Evolutionary conservation across 768 basidiomycete species (phyloP).

Genomic region (Cantharellus anzutake): DNA sequence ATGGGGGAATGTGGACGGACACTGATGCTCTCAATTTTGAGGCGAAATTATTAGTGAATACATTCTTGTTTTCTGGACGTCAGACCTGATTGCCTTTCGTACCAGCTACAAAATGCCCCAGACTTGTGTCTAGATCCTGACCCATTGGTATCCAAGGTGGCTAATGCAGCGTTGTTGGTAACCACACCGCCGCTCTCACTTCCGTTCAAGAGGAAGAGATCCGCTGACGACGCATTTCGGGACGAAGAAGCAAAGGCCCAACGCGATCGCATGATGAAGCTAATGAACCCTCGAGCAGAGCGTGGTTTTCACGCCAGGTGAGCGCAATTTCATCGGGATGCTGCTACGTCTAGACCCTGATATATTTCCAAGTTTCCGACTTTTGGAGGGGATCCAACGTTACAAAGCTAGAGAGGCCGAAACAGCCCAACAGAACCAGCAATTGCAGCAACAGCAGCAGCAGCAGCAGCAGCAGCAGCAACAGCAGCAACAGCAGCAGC

Average conservation of each 20-base stretch:
- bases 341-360: neutral
- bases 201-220: constrained; percentile 61
- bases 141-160: constrained; percentile 54
- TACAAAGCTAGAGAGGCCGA: neutral
- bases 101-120: constrained; percentile 50
- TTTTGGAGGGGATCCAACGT: neutral
- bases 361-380: neutral
- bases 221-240: constrained; percentile 49
- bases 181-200: constrained; percentile 54
- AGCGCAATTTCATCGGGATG: neutral
- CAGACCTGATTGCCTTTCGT: too few species aligned
- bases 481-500: neutral
- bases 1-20: constrained; percentile 49
- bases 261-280: constrained; percentile 54
- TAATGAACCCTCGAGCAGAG: constrained; percentile 39
- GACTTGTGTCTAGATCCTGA: constrained; percentile 69
- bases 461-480: neutral
- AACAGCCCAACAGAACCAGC: neutral
- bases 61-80: too few species aligned
- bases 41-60: constrained; percentile 37
- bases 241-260: constrained; percentile 59
- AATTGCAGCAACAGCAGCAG: neutral
- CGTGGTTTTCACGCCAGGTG: neutral
- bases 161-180: constrained; percentile 51
- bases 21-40: constrained; percentile 54